Evolutionary conservation across 2,329 filamentous ascomycete species (phyloP).

Genomic region (Fusarium coffeatum): DNA sequence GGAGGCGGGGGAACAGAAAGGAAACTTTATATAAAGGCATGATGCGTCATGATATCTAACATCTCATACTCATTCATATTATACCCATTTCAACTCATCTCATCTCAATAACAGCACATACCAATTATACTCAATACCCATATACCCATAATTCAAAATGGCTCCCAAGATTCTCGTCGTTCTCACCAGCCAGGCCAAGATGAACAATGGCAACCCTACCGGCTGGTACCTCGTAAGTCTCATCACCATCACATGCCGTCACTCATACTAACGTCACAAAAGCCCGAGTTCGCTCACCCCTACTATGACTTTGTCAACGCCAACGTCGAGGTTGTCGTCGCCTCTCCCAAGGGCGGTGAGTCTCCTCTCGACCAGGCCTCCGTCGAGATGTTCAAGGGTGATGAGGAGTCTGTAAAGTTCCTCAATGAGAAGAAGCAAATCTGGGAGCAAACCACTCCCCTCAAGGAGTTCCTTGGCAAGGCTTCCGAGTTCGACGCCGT

Average conservation of each 20-base stretch:
- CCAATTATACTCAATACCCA: not conserved
- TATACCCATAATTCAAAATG: conserved; percentile 51
- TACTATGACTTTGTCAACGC: conserved; percentile 64
- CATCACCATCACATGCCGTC: not conserved
- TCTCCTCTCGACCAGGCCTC: conserved; percentile 71
- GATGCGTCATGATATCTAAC: conserved; percentile 4
- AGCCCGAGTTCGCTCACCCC: conserved; percentile 74
- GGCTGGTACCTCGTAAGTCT: conserved; percentile 75
- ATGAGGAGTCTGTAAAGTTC: conserved; percentile 66
- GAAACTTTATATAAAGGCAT: conserved; percentile 24
- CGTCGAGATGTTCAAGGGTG: conserved; percentile 65
- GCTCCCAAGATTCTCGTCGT: conserved; percentile 75
- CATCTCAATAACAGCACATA: not conserved
- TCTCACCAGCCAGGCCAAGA: conserved; percentile 70
- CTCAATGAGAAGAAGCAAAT: conserved; percentile 65
- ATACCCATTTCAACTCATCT: not conserved
- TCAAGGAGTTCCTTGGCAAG: conserved; percentile 67
- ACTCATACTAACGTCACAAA: conserved; percentile 36
- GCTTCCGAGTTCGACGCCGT: conserved; percentile 72
- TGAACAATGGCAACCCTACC: conserved; percentile 65
- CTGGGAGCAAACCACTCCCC: conserved; percentile 72
- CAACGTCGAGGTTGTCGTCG: conserved; percentile 64
- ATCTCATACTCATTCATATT: not conserved
- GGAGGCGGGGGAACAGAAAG: conserved; percentile 13
- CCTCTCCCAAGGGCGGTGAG: conserved; percentile 71